phyloP scores from a whole-genome alignment of 495 filamentous ascomycete genomes.

The Cairneyella variabilis region DNA sequence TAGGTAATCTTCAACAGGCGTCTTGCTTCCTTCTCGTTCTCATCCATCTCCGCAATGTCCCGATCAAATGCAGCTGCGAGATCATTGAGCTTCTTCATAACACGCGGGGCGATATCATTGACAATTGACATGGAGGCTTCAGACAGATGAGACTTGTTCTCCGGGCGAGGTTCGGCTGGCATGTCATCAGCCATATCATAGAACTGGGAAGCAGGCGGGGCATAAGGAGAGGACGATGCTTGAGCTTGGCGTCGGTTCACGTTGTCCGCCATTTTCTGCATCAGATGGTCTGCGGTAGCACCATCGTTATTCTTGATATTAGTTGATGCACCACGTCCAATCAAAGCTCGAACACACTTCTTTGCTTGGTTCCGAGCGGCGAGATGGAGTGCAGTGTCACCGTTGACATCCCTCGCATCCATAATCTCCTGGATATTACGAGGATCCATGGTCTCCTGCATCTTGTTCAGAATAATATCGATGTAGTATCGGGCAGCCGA shows the following conservation, averaged over 20 bases:
- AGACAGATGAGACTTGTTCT: slow-evolving; percentile 42
- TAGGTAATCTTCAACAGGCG: slow-evolving; percentile 50
- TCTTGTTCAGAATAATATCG: slow-evolving; percentile 81
- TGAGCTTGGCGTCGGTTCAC: slow-evolving; percentile 39
- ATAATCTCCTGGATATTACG: slow-evolving; percentile 67
- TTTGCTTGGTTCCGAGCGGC: slow-evolving; percentile 73
- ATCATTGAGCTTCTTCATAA: slow-evolving; percentile 53
- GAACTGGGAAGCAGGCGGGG: no score
- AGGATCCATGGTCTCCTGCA: slow-evolving; percentile 61
- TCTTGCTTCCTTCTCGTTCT: slow-evolving; percentile 52
- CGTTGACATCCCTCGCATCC: slow-evolving; percentile 72
- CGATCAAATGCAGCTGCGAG: slow-evolving; percentile 56
- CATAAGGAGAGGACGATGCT: slow-evolving; percentile 60
- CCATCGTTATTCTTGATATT: slow-evolving; percentile 78
- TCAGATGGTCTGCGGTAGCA: slow-evolving; percentile 72
- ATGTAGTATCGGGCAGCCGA: slow-evolving; percentile 87
- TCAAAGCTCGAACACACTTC: slow-evolving; percentile 68
- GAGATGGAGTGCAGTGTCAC: slow-evolving; percentile 86
- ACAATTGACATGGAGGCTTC: slow-evolving; percentile 59
- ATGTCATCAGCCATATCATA: no score
- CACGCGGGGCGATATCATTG: slow-evolving; percentile 49
- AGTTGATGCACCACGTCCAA: slow-evolving; percentile 66
- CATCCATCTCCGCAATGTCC: slow-evolving; percentile 56
- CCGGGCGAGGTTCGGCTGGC: slow-evolving; percentile 27
- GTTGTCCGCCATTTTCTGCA: slow-evolving; percentile 54